Evolutionary conservation across 1,284 basidiomycete genomes (phyloP), one percentile per base, ranked within the genome.

Genomic region (Sanguinoderma infundibulare): DNA sequence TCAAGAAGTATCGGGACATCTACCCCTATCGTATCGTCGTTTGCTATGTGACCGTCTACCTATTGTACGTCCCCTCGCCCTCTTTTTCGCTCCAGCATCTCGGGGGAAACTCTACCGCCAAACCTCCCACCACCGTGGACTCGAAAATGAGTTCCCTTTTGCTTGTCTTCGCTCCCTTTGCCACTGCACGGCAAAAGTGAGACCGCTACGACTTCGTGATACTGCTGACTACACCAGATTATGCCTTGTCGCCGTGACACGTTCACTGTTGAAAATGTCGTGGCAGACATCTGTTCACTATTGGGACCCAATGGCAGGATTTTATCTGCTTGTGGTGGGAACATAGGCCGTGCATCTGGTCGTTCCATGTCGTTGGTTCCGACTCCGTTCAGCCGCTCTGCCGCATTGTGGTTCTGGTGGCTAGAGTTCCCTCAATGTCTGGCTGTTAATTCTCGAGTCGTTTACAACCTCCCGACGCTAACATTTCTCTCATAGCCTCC

Each of bases 1-100:
- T 96, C 62, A 95, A 95, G 80, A 96, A 96, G 74, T 96, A 96
- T 75, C 85, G 93, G 51, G 86, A 90, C 67, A 89, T 92, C 67
- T 94, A 94, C 73, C 94, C 94, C 0, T 84, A 82, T 73, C 86
- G 92, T 50, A 90, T 95, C 65, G 77, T 95, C 60, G 75, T 95
- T 46, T 95, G 92, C 76, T 95, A 94, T 76, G 84, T 94, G 61
- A 86, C 84, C 61, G 92, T 95, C 1, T 98, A 98, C 76, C 84
- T 98, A 67, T 99, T 98, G 95, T 96, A 70, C 60, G 86, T 81
- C 53, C 53, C 57, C 34, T 53, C 62, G 35, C 51, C 53, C 5
- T 30, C 49, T 22, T 51, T 28, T 50, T 22, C n/a, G 20, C 32
- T 15, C 47, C 12, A 17, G 7, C 0, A 7, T 50, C 20, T 26